Percentiles rank a stretch among this genome's conserved stretches.
These are phyloP conservation scores for Aspergillus persii DNA, from an alignment of 2,329 filamentous ascomycete species.

Conservation along the genomic window DNA sequence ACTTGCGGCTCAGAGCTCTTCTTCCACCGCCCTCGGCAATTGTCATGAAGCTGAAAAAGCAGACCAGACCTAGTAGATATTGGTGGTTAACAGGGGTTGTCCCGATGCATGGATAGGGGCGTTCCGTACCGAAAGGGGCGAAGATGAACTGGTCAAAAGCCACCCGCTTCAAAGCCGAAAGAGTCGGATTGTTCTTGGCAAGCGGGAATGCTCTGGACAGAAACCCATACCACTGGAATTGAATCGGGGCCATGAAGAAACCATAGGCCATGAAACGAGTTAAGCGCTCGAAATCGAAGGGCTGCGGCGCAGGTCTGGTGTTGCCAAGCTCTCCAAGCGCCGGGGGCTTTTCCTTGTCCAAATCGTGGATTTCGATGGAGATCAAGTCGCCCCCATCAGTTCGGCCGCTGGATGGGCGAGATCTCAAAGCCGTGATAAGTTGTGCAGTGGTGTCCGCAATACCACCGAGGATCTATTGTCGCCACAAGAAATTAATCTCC, in stretches of 20 bases:
- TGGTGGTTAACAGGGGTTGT: conserved; percentile 8
- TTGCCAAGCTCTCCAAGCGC: conserved; percentile 65
- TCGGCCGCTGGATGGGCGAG: conserved; percentile 61
- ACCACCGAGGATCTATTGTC: conserved; percentile 70
- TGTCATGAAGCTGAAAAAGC: conserved; percentile 97
- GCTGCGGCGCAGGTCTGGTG: conserved; percentile 63
- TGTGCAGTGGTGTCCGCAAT: conserved; percentile 96
- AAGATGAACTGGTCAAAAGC: conserved; percentile 91
- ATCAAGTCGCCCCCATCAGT: conserved; percentile 64
- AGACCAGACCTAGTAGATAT: conserved; percentile 62
- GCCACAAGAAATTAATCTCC: conserved; percentile 11
- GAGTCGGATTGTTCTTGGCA: conserved; percentile 69
- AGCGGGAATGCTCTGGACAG: conserved; percentile 80
- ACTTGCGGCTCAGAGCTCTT: conserved; percentile 75
- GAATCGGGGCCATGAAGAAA: conserved; percentile 91
- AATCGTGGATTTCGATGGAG: conserved; percentile 83
- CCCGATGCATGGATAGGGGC: background rate
- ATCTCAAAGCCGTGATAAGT: conserved; percentile 73
- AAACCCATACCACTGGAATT: conserved; percentile 95
- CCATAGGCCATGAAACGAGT: conserved; percentile 97
- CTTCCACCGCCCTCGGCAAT: conserved; percentile 86
- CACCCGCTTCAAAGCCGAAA: conserved; percentile 83
- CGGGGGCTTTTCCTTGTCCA: conserved; percentile 75
- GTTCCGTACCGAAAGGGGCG: conserved; percentile 70
- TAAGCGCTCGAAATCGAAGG: conserved; percentile 93